These are phyloP conservation scores for Rhodotorula paludigena DNA, from an alignment of 768 basidiomycete genomes.

Conservation along the genomic window DNA sequence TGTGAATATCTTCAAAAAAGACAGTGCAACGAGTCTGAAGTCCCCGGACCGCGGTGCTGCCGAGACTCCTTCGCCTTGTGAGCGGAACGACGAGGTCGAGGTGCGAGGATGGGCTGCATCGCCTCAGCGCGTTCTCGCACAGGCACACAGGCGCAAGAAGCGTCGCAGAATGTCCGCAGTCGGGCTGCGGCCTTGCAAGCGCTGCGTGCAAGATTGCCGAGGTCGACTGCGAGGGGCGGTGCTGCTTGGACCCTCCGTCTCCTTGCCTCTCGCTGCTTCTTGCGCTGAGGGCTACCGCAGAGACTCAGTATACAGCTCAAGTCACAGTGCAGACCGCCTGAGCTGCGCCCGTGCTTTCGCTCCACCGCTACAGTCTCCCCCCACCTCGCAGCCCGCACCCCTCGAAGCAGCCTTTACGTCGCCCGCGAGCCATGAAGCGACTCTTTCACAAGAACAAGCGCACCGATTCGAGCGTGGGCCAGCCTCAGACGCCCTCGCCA, in stretches of 20 bases:
- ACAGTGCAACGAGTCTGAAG: no score
- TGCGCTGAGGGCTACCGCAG: background rate
- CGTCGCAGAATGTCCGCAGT: no score
- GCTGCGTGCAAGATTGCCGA: background rate
- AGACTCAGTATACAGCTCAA: background rate
- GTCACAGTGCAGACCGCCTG: no score
- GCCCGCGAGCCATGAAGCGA: conserved; percentile 11
- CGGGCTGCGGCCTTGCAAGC: no score
- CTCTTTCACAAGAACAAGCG: conserved; percentile 21
- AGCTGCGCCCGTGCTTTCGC: no score
- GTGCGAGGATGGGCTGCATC: no score
- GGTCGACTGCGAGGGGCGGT: background rate
- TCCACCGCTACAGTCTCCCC: background rate
- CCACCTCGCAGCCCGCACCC: background rate
- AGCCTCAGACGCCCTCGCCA: background rate
- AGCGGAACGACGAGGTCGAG: no score
- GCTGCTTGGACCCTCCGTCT: background rate
- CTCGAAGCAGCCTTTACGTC: background rate
- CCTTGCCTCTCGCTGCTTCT: background rate
- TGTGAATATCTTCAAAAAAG: no score
- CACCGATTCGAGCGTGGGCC: background rate
- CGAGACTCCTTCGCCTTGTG: no score
- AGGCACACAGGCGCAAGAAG: no score
- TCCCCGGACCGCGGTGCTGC: no score
- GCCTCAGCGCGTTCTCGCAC: no score